phyloP scores from a whole-genome alignment of 495 filamentous ascomycete genomes.

The Xylaria venustula region DNA sequence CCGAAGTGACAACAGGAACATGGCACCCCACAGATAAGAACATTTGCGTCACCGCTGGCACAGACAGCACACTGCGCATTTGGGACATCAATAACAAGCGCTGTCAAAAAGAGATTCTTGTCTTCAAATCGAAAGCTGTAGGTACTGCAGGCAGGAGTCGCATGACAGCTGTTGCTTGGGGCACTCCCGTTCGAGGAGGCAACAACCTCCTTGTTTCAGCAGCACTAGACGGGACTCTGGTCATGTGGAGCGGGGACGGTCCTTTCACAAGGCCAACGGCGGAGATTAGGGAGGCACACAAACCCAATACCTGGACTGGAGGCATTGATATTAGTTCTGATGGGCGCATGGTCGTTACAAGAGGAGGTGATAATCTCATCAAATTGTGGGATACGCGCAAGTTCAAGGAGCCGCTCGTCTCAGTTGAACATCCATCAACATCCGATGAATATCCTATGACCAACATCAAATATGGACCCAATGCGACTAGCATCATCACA shows the following conservation, averaged over 20 bases:
- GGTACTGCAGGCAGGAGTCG: slow-evolving; percentile 87
- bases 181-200: slow-evolving; percentile 70
- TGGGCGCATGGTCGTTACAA: slow-evolving; percentile 81
- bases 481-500: slow-evolving; percentile 76
- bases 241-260: slow-evolving; percentile 90
- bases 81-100: slow-evolving; percentile 92
- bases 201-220: slow-evolving; percentile 79
- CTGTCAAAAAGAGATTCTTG: slow-evolving; percentile 87
- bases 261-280: slow-evolving; percentile 82
- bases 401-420: slow-evolving; percentile 83
- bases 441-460: slow-evolving; percentile 78
- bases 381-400: slow-evolving; percentile 96
- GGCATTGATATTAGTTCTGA: slow-evolving; percentile 90
- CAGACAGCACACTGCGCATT: slow-evolving; percentile 90
- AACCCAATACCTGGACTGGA: slow-evolving; percentile 82
- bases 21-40: slow-evolving; percentile 87
- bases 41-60: slow-evolving; percentile 82
- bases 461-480: slow-evolving; percentile 87
- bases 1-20: slow-evolving; percentile 79
- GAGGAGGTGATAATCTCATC: slow-evolving; percentile 81
- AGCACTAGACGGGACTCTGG: slow-evolving; percentile 83
- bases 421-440: slow-evolving; percentile 75
- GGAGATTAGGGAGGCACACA: slow-evolving; percentile 85
- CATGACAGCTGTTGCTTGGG: slow-evolving; percentile 93
- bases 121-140: slow-evolving; percentile 83